Evolutionary conservation across 2,329 filamentous ascomycete genomes (phyloP), one percentile per base, ranked within the genome.

Genomic region (Fusarium odoratissimum): DNA sequence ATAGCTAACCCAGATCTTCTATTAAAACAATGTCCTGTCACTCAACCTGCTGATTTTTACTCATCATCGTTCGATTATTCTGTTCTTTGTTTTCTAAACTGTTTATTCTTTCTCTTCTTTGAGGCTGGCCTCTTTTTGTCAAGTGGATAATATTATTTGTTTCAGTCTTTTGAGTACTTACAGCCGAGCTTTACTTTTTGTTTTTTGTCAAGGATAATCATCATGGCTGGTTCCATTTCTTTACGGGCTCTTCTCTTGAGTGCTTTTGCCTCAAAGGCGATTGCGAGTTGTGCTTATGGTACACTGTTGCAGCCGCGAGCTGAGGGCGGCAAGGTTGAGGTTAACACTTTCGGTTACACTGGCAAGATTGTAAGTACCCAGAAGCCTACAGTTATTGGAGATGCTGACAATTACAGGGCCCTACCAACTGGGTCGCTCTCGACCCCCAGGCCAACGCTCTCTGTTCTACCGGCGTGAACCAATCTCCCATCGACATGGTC

Each of bases 401-500:
- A 41, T 33, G 2, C 58, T 69, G 7, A 69, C 9, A 19, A 1
- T 8, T 9, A 6, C 2, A 79, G 40, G 87, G 87, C 4, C 88
- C 88, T 4, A 79, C 88, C 60, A 87, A 86, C 77, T 90, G 88
- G 88, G 82, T 85, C 38, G 79, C 78, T 10, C 81, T 89, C 28
- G 79, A 82, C 42, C 61, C 72, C 0, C 81, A 81, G 23, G 69
- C 69, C 19, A 88, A 88, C 76, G 77, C 78, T 11, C 79, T 81
- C 14, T 90, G 88, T 77, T 84, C 83, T 28, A 79, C 76, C 1
- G 88, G 88, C 44, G 82, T 73, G 21, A 80, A 83, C 60, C 88
- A 90, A 77, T 90, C 88, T 1, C 88, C 89, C 60, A 89, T 90
- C 78, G 85, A 89, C 77, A 81, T 90, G 70, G 80, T 72, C 9